Conservation (phyloP, 169 alveolate species). For the Plasmodium cynomolgi region DNA sequence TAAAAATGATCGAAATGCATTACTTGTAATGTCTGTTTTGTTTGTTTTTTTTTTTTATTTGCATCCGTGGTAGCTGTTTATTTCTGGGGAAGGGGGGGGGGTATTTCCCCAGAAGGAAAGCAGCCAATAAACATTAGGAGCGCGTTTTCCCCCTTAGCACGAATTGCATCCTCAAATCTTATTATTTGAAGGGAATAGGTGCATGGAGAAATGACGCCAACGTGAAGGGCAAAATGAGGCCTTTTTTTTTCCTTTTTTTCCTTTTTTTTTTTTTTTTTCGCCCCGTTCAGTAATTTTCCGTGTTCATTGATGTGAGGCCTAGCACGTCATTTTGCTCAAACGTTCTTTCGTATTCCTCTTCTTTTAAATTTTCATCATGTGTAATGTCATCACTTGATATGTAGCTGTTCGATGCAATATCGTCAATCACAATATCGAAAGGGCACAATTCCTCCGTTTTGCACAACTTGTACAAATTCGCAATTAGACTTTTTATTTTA, state of each 20-base stretch:
- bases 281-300: slow-evolving; percentile 82
- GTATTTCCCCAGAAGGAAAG: not conserved
- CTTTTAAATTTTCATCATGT: slow-evolving; percentile 84
- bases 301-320: slow-evolving; percentile 95
- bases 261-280: not conserved
- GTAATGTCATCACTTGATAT: slow-evolving; percentile 85
- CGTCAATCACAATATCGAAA: slow-evolving; percentile 92
- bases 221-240: not conserved
- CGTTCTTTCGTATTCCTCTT: slow-evolving; percentile 92
- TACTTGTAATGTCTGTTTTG: not conserved
- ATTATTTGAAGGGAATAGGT: not conserved
- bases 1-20: not conserved
- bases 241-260: not conserved
- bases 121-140: not conserved
- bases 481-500: slow-evolving; percentile 44
- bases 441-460: slow-evolving; percentile 73
- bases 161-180: not conserved
- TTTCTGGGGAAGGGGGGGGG: not conserved
- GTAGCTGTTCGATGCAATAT: slow-evolving; percentile 93
- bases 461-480: slow-evolving; percentile 49
- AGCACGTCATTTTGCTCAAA: slow-evolving; percentile 94
- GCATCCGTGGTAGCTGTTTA: not conserved
- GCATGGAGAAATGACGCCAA: not conserved
- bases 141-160: not conserved
- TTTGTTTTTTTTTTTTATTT: not conserved